Conservation (phyloP, 2,329 filamentous ascomycete species). For the Cordyceps tenuipes region DNA sequence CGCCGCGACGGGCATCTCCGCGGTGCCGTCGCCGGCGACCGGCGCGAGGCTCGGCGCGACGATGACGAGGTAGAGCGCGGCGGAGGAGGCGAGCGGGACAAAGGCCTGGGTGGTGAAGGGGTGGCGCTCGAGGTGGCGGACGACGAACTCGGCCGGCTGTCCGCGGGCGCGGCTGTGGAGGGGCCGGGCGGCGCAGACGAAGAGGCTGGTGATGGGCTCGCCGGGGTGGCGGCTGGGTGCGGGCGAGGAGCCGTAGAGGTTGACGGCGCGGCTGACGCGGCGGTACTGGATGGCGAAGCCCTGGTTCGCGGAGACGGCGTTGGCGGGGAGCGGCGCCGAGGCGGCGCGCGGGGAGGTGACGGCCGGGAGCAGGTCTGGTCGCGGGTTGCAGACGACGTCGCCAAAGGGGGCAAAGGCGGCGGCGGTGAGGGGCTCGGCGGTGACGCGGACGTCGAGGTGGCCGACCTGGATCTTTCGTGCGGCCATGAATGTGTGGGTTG, state of each 20-base stretch:
- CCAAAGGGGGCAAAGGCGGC: slow-evolving; percentile 71
- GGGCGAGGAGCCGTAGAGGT: slow-evolving; percentile 61
- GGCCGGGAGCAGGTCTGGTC: slow-evolving; percentile 44
- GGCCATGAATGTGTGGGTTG: not conserved
- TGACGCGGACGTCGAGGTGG: slow-evolving; percentile 30
- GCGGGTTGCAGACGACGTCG: slow-evolving; percentile 70
- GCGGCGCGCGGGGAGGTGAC: slow-evolving; percentile 34
- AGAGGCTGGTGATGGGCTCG: slow-evolving; percentile 74
- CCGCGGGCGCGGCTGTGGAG: slow-evolving; percentile 14
- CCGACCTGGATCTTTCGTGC: slow-evolving; percentile 11
- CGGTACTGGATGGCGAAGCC: slow-evolving; percentile 81
- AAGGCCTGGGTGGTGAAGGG: slow-evolving; percentile 95
- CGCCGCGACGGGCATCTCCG: slow-evolving; percentile 18
- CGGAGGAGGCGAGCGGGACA: slow-evolving; percentile 56
- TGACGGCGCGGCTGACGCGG: slow-evolving; percentile 63
- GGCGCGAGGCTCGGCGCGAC: slow-evolving; percentile 70
- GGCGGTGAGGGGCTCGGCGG: slow-evolving; percentile 58
- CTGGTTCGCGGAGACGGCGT: slow-evolving; percentile 65
- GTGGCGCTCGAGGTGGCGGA: slow-evolving; percentile 78
- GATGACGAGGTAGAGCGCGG: slow-evolving; percentile 66
- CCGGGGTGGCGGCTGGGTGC: slow-evolving; percentile 31
- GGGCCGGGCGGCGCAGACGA: slow-evolving; percentile 55
- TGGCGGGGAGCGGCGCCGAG: slow-evolving; percentile 28
- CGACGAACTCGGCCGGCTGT: slow-evolving; percentile 36
- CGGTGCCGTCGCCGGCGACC: slow-evolving; percentile 15